Base-by-base conservation (phyloP, 164 flowering plant species). In the Vitis labrusca region DNA sequence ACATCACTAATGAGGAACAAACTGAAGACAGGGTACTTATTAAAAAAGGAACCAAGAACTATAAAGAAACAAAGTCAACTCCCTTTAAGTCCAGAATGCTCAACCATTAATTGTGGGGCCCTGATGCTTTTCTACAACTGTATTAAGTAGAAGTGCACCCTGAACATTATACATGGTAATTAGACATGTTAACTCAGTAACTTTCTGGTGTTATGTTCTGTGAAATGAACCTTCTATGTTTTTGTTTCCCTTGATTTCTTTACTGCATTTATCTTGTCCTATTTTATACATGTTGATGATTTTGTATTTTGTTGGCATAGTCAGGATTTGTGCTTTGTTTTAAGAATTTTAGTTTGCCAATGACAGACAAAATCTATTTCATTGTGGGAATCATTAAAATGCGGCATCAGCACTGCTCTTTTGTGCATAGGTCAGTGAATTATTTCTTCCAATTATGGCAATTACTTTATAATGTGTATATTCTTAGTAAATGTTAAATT, bases 361-460 rank as follows among this genome's bases (percentile, higher is more conserved):
- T 76, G 76, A 74, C 94, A 95, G 99, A 82, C 85, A 16, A 90
- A 76, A 76, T 83, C 89, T 19, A 85, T 95, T 67, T 82, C 97
- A 27, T 61, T 89, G 0, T 79, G 91, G 93, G 76, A 84, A 78
- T 87, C 95, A 63, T 23, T 91, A 9, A 85, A 84, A 69, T 80
- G 73, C 69, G 88, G 97, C 80, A 52, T 72, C 74, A 66, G 73
- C 64, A 59, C 83, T 66, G 81, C 89, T 51, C 58, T 90, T 16
- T 65, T 85, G 30, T 82, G 85, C 80, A 76, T 86, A 84, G 98
- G 99, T 95, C 63, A 59, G 91, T 82, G 17, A 61, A 19, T 63
- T 50, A n/a, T 16, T 51, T 52, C 15, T 30, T 57, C 52, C 56
- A 12, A 37, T 68, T 55, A 47, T 57, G 53, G 59, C 8, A 15